phyloP scores from a whole-genome alignment of 2,329 filamentous ascomycete species.

The Endothia cerciana region DNA sequence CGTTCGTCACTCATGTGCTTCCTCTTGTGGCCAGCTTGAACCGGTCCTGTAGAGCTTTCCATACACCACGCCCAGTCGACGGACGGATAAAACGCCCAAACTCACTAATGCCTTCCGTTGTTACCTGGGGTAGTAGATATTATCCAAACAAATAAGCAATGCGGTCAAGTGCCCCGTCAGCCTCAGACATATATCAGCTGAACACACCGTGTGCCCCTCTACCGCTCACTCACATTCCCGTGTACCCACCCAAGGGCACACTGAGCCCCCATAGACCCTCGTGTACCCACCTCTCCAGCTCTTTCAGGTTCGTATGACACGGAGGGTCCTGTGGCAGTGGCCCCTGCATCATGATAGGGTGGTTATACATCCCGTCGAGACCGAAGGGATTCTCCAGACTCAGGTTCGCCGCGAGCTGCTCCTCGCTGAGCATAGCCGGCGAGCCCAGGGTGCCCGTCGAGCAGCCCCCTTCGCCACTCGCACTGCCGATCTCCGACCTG shows the following conservation, averaged over 20 bases:
- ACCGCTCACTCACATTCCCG: not conserved
- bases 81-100: not conserved
- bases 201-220: not conserved
- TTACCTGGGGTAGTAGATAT: no score
- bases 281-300: slow-evolving; percentile 24
- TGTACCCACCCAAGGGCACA: slow-evolving; percentile 13
- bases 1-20: not conserved
- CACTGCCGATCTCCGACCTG: not conserved
- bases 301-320: slow-evolving; percentile 21
- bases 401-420: slow-evolving; percentile 25
- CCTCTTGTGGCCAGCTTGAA: not conserved
- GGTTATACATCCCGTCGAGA: slow-evolving; percentile 13
- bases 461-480: not conserved
- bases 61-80: not conserved
- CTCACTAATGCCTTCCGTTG: not conserved
- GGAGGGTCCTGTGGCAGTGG: not conserved
- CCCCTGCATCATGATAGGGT: not conserved
- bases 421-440: slow-evolving; percentile 9
- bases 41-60: not conserved
- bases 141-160: not conserved
- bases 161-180: not conserved
- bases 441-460: slow-evolving; percentile 7
- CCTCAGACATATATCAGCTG: not conserved
- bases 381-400: slow-evolving; percentile 19
- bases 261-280: slow-evolving; percentile 5